Conservation (phyloP, 2,329 filamentous ascomycete species). For the Penicillium capsulatum region DNA sequence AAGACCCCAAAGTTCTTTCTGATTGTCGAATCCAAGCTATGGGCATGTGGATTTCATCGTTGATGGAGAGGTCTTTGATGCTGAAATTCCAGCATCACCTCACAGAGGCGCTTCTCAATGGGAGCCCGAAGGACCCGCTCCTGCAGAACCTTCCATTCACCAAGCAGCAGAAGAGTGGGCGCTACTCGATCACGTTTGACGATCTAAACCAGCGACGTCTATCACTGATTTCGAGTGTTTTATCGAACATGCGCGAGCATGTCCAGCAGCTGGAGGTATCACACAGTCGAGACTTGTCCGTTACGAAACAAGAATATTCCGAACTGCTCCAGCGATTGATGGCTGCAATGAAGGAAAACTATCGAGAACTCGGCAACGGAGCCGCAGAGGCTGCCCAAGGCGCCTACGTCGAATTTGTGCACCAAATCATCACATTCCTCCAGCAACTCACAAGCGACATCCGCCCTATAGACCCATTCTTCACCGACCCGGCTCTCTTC, state of each 20-base stretch:
- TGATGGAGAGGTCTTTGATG: conserved; percentile 58
- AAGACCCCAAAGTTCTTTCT: conserved; percentile 38
- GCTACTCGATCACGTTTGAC: conserved; percentile 47
- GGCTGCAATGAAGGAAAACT: conserved; percentile 59
- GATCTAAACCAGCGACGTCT: conserved; percentile 55
- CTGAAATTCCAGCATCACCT: conserved; percentile 59
- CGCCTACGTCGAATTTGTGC: conserved; percentile 59
- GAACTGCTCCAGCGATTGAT: conserved; percentile 55
- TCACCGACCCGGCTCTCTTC: conserved; percentile 57
- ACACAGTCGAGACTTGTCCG: conserved; percentile 34
- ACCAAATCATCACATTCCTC: conserved; percentile 55
- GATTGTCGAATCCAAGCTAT: conserved; percentile 49
- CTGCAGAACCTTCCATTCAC: conserved; percentile 58
- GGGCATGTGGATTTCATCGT: conserved; percentile 51
- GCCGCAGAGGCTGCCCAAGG: conserved; percentile 38
- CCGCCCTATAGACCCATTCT: conserved; percentile 54
- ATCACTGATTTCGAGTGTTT: conserved; percentile 52
- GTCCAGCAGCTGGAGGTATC: conserved; percentile 38
- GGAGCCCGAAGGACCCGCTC: conserved; percentile 44
- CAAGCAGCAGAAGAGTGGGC: conserved; percentile 31
- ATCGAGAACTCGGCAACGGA: conserved; percentile 49
- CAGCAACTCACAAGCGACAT: conserved; percentile 58
- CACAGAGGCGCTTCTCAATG: conserved; percentile 52
- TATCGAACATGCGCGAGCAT: conserved; percentile 57
- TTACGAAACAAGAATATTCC: conserved; percentile 44